These are phyloP conservation scores for Fulvia fulva DNA, from an alignment of 2,329 filamentous ascomycete species.

Conservation along the genomic window DNA sequence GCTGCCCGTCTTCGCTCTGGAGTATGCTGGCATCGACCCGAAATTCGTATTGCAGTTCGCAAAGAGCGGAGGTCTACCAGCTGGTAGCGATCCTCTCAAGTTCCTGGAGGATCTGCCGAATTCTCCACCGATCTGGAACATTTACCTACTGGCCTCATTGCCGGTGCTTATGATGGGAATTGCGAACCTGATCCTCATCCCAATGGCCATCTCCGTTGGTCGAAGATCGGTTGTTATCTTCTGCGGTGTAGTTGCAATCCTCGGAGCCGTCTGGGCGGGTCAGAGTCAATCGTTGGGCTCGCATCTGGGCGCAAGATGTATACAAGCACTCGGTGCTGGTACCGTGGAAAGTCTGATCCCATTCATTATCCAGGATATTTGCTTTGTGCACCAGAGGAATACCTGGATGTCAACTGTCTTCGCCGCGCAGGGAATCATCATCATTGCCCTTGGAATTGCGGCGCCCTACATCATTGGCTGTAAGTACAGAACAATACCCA, in stretches of 20 bases:
- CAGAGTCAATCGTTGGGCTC: conserved; percentile 23
- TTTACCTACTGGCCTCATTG: conserved; percentile 29
- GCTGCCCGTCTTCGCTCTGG: conserved; percentile 29
- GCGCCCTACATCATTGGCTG: conserved; percentile 29
- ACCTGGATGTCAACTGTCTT: conserved; percentile 30
- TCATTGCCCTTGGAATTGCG: conserved; percentile 28
- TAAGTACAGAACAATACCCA: neutral
- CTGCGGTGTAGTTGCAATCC: conserved; percentile 27
- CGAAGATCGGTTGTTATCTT: conserved; percentile 27
- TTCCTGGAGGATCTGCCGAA: conserved; percentile 17
- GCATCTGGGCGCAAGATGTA: conserved; percentile 28
- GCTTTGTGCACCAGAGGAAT: conserved; percentile 30
- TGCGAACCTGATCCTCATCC: conserved; percentile 28
- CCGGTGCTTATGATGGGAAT: conserved; percentile 31
- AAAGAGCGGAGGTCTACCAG: conserved; percentile 13
- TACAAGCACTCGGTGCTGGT: conserved; percentile 31
- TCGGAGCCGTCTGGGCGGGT: conserved; percentile 29
- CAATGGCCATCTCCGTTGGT: conserved; percentile 29
- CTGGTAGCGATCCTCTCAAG: conserved; percentile 21
- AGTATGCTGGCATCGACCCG: conserved; percentile 25
- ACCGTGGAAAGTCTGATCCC: conserved; percentile 32
- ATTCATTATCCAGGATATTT: conserved; percentile 31
- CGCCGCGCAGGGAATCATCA: conserved; percentile 29
- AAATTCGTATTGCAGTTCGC: conserved; percentile 11
- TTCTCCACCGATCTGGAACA: conserved; percentile 29